Conservation (phyloP, 1,284 basidiomycete genomes). For the Sphaerobolus stellatus region DNA sequence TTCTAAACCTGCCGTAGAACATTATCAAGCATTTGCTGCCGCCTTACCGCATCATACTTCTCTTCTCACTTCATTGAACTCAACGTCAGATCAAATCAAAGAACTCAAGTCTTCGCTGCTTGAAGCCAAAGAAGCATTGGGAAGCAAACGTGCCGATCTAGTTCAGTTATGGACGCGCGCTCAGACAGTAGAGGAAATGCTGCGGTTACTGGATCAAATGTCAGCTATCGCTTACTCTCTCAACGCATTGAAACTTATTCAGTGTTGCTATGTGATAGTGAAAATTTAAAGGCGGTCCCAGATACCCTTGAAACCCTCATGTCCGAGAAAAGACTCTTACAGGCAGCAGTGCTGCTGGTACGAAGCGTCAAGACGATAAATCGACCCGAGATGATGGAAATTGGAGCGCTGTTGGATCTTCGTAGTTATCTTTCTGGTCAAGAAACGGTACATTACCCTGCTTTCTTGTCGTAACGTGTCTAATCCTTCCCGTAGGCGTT, state of each 20-base stretch:
- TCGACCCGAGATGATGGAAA: slow-evolving; percentile 89
- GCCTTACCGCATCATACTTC: slow-evolving; percentile 85
- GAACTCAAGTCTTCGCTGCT: slow-evolving; percentile 72
- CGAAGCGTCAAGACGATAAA: slow-evolving; percentile 89
- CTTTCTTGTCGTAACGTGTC: not conserved
- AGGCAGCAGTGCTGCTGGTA: slow-evolving; percentile 87
- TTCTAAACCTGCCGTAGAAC: slow-evolving; percentile 43
- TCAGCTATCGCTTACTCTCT: slow-evolving; percentile 32
- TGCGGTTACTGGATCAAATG: slow-evolving; percentile 88
- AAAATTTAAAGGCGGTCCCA: slow-evolving; percentile 87
- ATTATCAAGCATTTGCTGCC: slow-evolving; percentile 90
- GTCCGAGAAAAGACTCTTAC: slow-evolving; percentile 90
- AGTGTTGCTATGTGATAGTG: slow-evolving; percentile 48
- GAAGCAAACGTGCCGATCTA: slow-evolving; percentile 79
- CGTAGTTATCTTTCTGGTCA: slow-evolving; percentile 84
- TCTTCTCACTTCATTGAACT: slow-evolving; percentile 66
- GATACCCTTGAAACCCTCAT: slow-evolving; percentile 93
- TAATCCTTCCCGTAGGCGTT: slow-evolving; percentile 56
- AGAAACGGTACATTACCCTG: slow-evolving; percentile 65
- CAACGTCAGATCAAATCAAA: slow-evolving; percentile 71
- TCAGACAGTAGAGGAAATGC: slow-evolving; percentile 87
- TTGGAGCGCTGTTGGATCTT: slow-evolving; percentile 90
- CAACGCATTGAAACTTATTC: slow-evolving; percentile 2
- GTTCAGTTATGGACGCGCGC: slow-evolving; percentile 84
- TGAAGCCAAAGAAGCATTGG: slow-evolving; percentile 76